A percentile compares a stretch with the other conserved stretches of the same genome.
Conservation (phyloP, 805 yeast genomes). For the Pichia gijzeniarum region DNA sequence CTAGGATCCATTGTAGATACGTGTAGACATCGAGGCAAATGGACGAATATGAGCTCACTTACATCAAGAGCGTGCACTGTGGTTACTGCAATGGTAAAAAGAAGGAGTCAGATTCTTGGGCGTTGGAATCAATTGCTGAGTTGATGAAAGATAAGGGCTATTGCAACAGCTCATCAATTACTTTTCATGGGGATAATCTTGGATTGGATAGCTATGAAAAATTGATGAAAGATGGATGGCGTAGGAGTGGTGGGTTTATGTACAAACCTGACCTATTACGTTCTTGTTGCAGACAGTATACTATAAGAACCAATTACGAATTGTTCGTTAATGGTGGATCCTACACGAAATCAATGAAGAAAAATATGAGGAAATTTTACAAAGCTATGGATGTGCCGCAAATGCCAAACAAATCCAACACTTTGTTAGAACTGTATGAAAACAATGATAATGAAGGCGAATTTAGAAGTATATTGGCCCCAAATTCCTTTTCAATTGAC, state of each 20-base stretch:
- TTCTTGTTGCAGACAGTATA: conserved; percentile 73
- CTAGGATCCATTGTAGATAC: too few relatives aligned
- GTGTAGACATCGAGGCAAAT: neutral
- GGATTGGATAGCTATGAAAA: conserved; percentile 50
- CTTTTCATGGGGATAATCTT: conserved; percentile 18
- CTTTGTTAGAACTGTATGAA: neutral
- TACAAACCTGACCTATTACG: conserved; percentile 58
- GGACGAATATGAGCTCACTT: conserved; percentile 11
- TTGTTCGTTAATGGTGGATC: conserved; percentile 28
- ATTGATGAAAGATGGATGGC: conserved; percentile 65
- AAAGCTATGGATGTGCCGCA: conserved; percentile 27
- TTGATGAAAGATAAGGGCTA: conserved; percentile 12
- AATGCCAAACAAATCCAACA: neutral
- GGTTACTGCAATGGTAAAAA: conserved; percentile 61
- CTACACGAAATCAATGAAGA: conserved; percentile 60
- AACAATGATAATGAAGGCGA: conserved; percentile 3
- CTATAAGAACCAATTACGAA: conserved; percentile 57
- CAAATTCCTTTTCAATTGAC: conserved; percentile 45
- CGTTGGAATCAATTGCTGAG: conserved; percentile 18
- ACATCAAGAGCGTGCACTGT: conserved; percentile 45
- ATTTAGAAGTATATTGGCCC: conserved; percentile 33
- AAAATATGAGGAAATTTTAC: conserved; percentile 55
- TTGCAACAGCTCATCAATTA: conserved; percentile 24
- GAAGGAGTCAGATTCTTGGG: conserved; percentile 23
- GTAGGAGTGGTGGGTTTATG: conserved; percentile 66